Evolutionary conservation across 148 eudicot genomes (phyloP).

Genomic region (Bassia scoparia): DNA sequence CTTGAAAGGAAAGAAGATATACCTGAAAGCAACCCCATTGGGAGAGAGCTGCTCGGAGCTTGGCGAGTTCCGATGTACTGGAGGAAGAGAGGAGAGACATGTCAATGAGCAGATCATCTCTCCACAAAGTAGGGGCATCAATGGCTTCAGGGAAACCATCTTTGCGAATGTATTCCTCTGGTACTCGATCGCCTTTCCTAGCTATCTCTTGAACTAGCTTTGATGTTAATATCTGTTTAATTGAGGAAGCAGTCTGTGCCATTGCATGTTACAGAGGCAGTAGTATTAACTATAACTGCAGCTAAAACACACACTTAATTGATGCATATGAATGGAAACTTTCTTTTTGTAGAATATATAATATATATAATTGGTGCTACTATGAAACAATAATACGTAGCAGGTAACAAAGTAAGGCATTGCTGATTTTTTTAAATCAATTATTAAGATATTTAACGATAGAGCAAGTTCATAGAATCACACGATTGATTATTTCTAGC

Average conservation of each 20-base stretch:
- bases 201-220: constrained; percentile 35
- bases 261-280: constrained; percentile 2
- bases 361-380: too few relatives aligned
- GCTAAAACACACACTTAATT: too few relatives aligned
- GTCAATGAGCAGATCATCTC: constrained; percentile 36
- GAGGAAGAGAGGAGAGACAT: constrained; percentile 35
- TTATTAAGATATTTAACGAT: too few relatives aligned
- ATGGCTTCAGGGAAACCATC: constrained; percentile 27
- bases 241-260: constrained; percentile 6
- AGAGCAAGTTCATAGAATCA: too few relatives aligned
- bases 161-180: constrained; percentile 28
- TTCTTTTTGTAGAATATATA: too few relatives aligned
- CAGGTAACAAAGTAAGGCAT: too few relatives aligned
- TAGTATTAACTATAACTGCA: not conserved
- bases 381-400: too few relatives aligned
- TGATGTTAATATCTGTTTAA: constrained; percentile 16
- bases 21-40: constrained; percentile 52
- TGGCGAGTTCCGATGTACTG: constrained; percentile 25
- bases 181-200: constrained; percentile 20
- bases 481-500: too few relatives aligned
- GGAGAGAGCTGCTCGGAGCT: constrained; percentile 45
- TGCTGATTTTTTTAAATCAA: too few relatives aligned
- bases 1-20: not conserved
- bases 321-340: too few relatives aligned
- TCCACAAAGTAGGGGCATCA: constrained; percentile 20